Conservation (phyloP, 208 protist genomes). For the Leishmania martiniquensis region DNA sequence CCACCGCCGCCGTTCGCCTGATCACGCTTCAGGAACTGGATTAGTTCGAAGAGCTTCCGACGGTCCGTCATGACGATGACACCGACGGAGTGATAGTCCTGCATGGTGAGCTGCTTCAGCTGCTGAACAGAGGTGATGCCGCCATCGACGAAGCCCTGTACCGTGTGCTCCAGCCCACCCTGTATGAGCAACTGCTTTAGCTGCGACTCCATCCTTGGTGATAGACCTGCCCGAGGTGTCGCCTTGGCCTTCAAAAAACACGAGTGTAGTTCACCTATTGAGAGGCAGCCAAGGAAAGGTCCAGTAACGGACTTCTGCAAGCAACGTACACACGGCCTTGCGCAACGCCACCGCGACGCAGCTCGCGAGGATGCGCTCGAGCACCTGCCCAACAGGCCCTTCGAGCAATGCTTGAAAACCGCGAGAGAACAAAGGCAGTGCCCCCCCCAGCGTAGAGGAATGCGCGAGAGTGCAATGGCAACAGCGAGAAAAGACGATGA, state of each 20-base stretch:
- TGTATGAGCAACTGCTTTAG: slow-evolving; percentile 80
- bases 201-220: slow-evolving; percentile 67
- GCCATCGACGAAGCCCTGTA: slow-evolving; percentile 83
- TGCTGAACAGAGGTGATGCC: slow-evolving; percentile 72
- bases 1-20: slow-evolving; percentile 30
- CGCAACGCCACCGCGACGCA: not conserved
- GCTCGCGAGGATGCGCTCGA: not conserved
- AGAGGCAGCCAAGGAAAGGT: not conserved
- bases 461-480: not conserved
- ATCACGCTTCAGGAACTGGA: slow-evolving; percentile 90
- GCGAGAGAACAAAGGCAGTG: not conserved
- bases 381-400: not conserved
- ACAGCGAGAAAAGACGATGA: not conserved
- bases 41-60: slow-evolving; percentile 93
- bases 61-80: slow-evolving; percentile 92
- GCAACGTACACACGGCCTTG: not conserved
- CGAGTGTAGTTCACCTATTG: not conserved
- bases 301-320: not conserved
- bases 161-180: slow-evolving; percentile 77
- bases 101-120: slow-evolving; percentile 90
- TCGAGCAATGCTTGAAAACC: not conserved
- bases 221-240: not conserved
- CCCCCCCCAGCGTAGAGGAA: not conserved
- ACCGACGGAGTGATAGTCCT: slow-evolving; percentile 91
- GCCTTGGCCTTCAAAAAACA: slow-evolving; percentile 4